These are phyloP conservation scores for Fusarium verrucosum DNA, from an alignment of 2,329 filamentous ascomycete genomes.

Conservation along the genomic window DNA sequence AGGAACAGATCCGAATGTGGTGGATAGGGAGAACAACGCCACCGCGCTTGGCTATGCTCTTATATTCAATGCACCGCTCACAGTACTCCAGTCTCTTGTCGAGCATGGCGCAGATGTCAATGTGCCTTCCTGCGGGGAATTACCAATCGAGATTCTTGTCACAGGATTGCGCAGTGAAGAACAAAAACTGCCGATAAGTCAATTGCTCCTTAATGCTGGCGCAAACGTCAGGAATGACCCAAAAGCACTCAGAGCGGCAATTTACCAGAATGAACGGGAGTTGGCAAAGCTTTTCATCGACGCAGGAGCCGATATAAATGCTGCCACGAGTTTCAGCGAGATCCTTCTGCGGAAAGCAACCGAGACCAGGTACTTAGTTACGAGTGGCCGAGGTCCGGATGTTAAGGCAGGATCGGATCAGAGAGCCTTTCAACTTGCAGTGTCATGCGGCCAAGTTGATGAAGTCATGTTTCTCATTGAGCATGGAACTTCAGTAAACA, in stretches of 20 bases:
- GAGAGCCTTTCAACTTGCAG: background rate
- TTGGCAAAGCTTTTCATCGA: accelerated
- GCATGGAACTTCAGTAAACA: accelerated
- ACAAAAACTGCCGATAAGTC: background rate
- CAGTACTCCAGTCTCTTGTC: accelerated
- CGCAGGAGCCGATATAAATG: background rate
- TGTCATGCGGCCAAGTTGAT: accelerated
- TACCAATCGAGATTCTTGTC: background rate
- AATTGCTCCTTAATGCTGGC: background rate
- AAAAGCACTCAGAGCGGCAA: conserved; percentile 28
- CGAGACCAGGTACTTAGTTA: too few relatives aligned
- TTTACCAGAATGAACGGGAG: accelerated
- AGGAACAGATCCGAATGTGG: conserved; percentile 33
- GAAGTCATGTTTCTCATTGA: background rate
- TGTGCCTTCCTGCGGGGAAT: accelerated
- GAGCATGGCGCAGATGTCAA: accelerated
- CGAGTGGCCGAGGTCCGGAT: conserved; percentile 49
- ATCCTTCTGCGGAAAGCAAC: too few relatives aligned
- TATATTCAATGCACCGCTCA: accelerated
- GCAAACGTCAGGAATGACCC: conserved; percentile 30
- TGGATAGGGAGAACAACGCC: accelerated
- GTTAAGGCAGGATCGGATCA: conserved; percentile 40
- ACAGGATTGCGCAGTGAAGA: accelerated
- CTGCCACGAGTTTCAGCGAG: too few relatives aligned
- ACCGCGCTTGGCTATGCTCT: background rate